Base-by-base conservation (phyloP, 176 grass and related monocot genomes). In the Aegilops umbellulata region DNA sequence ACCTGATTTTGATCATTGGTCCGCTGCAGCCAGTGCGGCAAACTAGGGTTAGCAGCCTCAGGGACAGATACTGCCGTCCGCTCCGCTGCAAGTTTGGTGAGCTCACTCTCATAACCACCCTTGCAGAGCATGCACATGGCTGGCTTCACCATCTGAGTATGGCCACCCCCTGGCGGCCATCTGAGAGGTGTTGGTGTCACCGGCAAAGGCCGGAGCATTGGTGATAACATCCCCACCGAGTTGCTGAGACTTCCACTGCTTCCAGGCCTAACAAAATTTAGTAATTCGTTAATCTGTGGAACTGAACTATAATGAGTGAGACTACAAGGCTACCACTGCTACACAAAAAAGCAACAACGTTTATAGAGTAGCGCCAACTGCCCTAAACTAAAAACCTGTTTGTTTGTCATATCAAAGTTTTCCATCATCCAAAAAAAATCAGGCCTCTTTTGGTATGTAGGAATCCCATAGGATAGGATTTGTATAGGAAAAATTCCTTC, bases 11-110 rank as follows among this genome's bases (percentile, higher is more conserved):
- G 61, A 87, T 75, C 89, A 69, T 24, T 53, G 9, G 62, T 90
- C 41, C 83, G 90, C 80, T 90, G 92, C 75, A 99, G 63, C 97
- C 97, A 99, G 46, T 92, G 92, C 74, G 94, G 94, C 74, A 95
- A 85, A 63, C 77, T 60, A 51, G 82, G 84, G 51, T 61, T 80
- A 6, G 79, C 77, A 47, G 82, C 79, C 34, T 83, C 57, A 81
- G 80, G 88, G 24, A 20, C 5, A 0, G 82, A 41, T 23, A 75
- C 73, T 10, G 78, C 82, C 60, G 30, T 78, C 20, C 74, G 79
- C 76, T 94, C 77, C 0, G 80, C 89, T 38, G 62, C 67, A 49
- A 94, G 90, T 78, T 90, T 97, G 19, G 74, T 87, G 11, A 94
- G 74, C 79, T 99, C 97, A 12, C 68, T 62, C 16, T 94, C 92